Base-by-base conservation (phyloP, 176 grass and related monocot genomes). In the Phragmites australis region DNA sequence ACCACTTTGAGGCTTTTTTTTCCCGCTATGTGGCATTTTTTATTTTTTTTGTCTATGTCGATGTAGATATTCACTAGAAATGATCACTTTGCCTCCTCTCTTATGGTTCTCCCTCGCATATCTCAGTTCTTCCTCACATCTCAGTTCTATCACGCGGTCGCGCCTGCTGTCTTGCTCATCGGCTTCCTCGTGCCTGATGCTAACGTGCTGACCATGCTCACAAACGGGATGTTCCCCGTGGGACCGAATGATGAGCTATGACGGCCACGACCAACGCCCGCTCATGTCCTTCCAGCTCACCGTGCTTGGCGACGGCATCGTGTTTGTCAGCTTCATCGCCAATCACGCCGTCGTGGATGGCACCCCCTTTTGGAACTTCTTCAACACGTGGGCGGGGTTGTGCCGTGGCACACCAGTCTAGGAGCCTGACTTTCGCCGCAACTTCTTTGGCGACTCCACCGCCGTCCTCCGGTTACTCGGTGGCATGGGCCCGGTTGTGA, bases 231-330 rank as follows among this genome's bases (percentile, higher is more conserved):
- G 49, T 97, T 97, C 46, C 91, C 91, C 21, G 78, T 91, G n/a
- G 83, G 91, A 97, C 81, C 72, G 81, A n/a, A 75, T 70, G 2
- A 80, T 91, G 48, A 93, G 94, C 87, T 97, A 89, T 82, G 68
- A 83, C 0, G 94, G 94, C 4, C 94, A 93, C 72, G 78, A 53
- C 44, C 79, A 30, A 80, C 84, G 50, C 93, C 91, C n/a, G n/a
- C n/a, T n/a, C n/a, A n/a, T n/a, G n/a, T n/a, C n/a, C n/a, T n/a
- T n/a, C n/a, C n/a, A n/a, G n/a, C n/a, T n/a, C n/a, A n/a, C n/a
- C n/a, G n/a, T n/a, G n/a, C n/a, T n/a, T n/a, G n/a, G n/a, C n/a
- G n/a, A n/a, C n/a, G n/a, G n/a, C n/a, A n/a, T n/a, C n/a, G n/a
- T n/a, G n/a, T n/a, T n/a, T n/a, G n/a, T n/a, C n/a, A n/a, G n/a